Percentiles rank a stretch among this genome's conserved stretches.
Conservation (phyloP, 1,139 yeast species). For the Candida frijolesensis region DNA sequence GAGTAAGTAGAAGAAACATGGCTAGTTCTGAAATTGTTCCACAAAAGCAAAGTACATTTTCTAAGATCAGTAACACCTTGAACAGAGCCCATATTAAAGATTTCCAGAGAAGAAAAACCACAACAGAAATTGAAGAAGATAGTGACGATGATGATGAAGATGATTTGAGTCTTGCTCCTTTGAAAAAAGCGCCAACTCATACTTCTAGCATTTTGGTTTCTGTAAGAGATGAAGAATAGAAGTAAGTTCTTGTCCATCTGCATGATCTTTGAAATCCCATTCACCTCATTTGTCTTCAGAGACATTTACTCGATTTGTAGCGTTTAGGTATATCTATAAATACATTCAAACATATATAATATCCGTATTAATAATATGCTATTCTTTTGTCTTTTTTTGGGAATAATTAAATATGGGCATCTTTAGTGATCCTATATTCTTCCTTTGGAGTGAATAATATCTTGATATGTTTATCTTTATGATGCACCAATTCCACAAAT, state of each 20-base stretch:
- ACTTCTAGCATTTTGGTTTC: conserved; percentile 7
- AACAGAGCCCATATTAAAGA: conserved; percentile 86
- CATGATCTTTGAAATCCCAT: background rate
- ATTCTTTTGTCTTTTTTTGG: background rate
- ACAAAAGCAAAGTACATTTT: conserved; percentile 37
- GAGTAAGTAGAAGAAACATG: conserved; percentile 11
- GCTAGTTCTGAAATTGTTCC: conserved; percentile 11
- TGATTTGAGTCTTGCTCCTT: conserved; percentile 6
- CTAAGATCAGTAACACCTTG: conserved; percentile 59
- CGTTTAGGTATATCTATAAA: background rate
- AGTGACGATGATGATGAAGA: conserved; percentile 41
- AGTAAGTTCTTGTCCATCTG: background rate
- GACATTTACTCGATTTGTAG: too few species aligned
- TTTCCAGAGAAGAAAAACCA: conserved; percentile 67
- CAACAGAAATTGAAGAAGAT: conserved; percentile 35
- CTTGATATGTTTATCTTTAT: conserved; percentile 41
- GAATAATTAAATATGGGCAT: background rate
- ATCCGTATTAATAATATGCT: background rate
- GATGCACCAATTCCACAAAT: conserved; percentile 32
- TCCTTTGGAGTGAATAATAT: conserved; percentile 20
- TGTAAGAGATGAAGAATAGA: conserved; percentile 8
- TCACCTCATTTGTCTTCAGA: too few species aligned
- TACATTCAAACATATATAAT: background rate
- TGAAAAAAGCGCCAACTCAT: conserved; percentile 3
- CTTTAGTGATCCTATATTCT: background rate